These are phyloP conservation scores for Hyphopichia buzzinii DNA, from an alignment of 1,139 yeast genomes.

Conservation along the genomic window DNA sequence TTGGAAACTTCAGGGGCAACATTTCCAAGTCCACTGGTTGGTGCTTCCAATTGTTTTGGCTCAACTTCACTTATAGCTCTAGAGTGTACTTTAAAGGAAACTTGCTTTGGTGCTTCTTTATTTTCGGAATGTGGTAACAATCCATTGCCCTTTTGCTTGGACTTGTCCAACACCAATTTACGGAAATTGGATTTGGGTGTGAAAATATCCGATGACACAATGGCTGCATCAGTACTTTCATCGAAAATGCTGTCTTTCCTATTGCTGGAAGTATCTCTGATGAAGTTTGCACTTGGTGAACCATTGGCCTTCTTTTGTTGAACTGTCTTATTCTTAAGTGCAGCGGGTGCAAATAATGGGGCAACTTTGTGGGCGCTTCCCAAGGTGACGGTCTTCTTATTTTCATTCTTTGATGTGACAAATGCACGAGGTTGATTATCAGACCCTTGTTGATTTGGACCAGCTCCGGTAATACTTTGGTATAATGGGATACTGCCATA, in stretches of 20 bases:
- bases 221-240: slow-evolving; percentile 59
- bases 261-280: slow-evolving; percentile 7
- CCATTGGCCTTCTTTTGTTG: slow-evolving; percentile 6
- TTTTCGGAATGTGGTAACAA: slow-evolving; percentile 9
- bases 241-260: slow-evolving; percentile 19
- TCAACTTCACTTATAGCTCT: background rate
- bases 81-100: slow-evolving; percentile 27
- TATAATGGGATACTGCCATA: slow-evolving; percentile 71
- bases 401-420: background rate
- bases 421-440: slow-evolving; percentile 3
- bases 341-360: slow-evolving; percentile 39
- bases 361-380: slow-evolving; percentile 63
- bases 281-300: slow-evolving; percentile 7
- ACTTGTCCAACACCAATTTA: slow-evolving; percentile 54
- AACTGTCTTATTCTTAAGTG: slow-evolving; percentile 10
- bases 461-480: slow-evolving; percentile 35
- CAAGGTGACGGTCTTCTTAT: slow-evolving; percentile 54
- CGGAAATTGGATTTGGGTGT: slow-evolving; percentile 61
- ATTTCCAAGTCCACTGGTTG: background rate
- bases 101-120: slow-evolving; percentile 26
- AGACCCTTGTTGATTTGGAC: slow-evolving; percentile 12
- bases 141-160: slow-evolving; percentile 14
- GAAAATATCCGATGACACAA: slow-evolving; percentile 69
- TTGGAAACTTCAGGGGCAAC: background rate
- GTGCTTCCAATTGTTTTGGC: slow-evolving; percentile 1